Evolutionary conservation across 2,329 filamentous ascomycete species (phyloP), one percentile per base, ranked within the genome.

Genomic region (Magnaporthiopsis rhizophila): DNA sequence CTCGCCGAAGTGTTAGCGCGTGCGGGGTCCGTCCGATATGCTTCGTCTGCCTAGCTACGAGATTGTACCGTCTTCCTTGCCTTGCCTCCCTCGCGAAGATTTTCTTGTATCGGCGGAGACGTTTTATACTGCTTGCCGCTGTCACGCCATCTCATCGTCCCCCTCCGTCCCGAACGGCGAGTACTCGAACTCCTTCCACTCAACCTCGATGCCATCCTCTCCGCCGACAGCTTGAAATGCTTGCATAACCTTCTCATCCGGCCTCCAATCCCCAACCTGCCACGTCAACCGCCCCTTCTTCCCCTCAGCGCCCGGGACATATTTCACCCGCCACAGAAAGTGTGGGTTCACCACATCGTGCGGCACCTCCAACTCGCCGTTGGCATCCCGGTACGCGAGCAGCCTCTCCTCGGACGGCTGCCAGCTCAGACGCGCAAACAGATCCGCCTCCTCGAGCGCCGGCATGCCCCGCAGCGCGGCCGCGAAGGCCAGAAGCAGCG

Each of bases 41-140:
- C 72, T 92, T 90, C 67, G 80, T 92, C 1, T 91, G 89, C 67
- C 81, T 93, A 0, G 90, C 1, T 94, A 94, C 76, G 93, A 93
- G 67, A 90, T n/a, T n/a, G 93, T 68, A 78, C 85, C 0, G 80
- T 81, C 71, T n/a, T n/a, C n/a, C n/a, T n/a, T n/a, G n/a, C n/a
- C n/a, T n/a, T n/a, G n/a, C n/a, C n/a, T n/a, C n/a, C n/a, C n/a
- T n/a, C n/a, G n/a, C n/a, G n/a, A n/a, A n/a, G n/a, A n/a, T n/a
- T n/a, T n/a, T n/a, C n/a, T n/a, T n/a, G n/a, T n/a, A 30, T 30
- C 28, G 28, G 28, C 28, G 28, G 28, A 30, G 28, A 30, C 28
- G 28, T 30, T 3, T 30, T 30, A 30, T 30, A 5, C 28, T 30
- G 28, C 28, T 30, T 3, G 5, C 28, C 28, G 5, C 28, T 5